Base-by-base conservation (phyloP, 2,329 filamentous ascomycete genomes). In the Aspergillus fumigatiaffinis region DNA sequence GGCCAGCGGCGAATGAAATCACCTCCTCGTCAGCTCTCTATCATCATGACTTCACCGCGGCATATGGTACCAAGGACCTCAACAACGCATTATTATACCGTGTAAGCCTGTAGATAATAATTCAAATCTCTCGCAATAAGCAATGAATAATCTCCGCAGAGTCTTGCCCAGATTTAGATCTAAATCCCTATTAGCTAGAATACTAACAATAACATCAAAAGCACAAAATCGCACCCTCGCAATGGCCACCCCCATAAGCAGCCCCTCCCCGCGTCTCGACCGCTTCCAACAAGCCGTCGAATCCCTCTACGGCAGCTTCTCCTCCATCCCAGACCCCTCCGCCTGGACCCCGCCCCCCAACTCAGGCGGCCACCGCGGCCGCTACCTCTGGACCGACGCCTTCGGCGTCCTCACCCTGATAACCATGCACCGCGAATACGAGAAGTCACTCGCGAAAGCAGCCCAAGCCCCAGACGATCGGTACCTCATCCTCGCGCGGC, bases 351-450 rank as follows among this genome's bases (percentile, higher is more conserved):
- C 80, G 1, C 82, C 82, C 0, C 76, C 76, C 1, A 76, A 75
- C 28, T 78, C 81, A 0, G 82, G 80, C 6, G 83, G 82, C 10
- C 81, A 84, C 62, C 75, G 73, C n/a, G 83, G 83, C 21, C 78
- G 84, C 17, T 85, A 85, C 64, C 76, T 86, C 23, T 85, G 83
- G 84, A 85, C 82, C 0, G 84, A 86, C 61, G 82, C 83, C 1
- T 85, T 85, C 63, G 84, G 82, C 3, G 79, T 86, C 7, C 62
- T 86, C 57, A 84, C 85, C 65, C 79, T 86, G 60, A 68, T 86
- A 46, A 86, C 83, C 2, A 74, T 86, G 2, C 75, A 79, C 59
- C 71, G 71, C 5, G 76, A 80, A 58, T 71, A 66, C 38, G 59
- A 57, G 5, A 53, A 52, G 28, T 55, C 55, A 20, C 53, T 57